Base-by-base conservation (phyloP, 2,329 filamentous ascomycete species). In the Pseudogymnoascus pannorum region DNA sequence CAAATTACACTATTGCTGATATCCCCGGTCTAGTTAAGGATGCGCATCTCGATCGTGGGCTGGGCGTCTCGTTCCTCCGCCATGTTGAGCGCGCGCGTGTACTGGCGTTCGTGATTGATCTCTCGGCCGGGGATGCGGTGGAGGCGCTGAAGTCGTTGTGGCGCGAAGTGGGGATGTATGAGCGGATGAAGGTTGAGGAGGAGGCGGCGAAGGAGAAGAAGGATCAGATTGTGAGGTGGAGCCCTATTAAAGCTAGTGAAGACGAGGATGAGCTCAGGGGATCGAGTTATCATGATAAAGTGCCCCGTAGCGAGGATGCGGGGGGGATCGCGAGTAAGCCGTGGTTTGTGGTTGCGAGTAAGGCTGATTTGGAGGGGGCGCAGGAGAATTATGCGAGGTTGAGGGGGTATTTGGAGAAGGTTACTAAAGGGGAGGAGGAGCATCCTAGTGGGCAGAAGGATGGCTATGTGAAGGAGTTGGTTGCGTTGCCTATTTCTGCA, bases 321-420 rank as follows among this genome's bases (percentile, higher is more conserved):
- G 11, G 64, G 61, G 20, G 67, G 48, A 95, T 97, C 66, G 89
- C 89, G n/a, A 84, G 84, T 33, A 99, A 99, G 76, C 92, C 94
- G 0, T 99, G 94, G 94, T 94, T 96, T 69, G 92, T 97, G 4
- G 86, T 97, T 44, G 93, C 91, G 1, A 97, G 92, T 18, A 97
- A 97, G 75, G 92, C 91, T 0, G 93, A 97, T 72, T 73, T 96
- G 60, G 84, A 87, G 3, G 82, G 82, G 2, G 96, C 94, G 1
- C 83, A 92, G 72, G 82, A 85, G 22, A 95, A 94, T 71, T 99
- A 91, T 72, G 75, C 74, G 35, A 75, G 77, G 59, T 76, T 99
- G 67, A 85, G 86, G 66, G 75, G 76, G 7, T 96, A 97, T 73
- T 75, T 99, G 3, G 78, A 82, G 4, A 77, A 76, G 3, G 81